These are phyloP conservation scores for Pseudopyricularia cyperi DNA, from an alignment of 2,329 filamentous ascomycete genomes.

Conservation along the genomic window DNA sequence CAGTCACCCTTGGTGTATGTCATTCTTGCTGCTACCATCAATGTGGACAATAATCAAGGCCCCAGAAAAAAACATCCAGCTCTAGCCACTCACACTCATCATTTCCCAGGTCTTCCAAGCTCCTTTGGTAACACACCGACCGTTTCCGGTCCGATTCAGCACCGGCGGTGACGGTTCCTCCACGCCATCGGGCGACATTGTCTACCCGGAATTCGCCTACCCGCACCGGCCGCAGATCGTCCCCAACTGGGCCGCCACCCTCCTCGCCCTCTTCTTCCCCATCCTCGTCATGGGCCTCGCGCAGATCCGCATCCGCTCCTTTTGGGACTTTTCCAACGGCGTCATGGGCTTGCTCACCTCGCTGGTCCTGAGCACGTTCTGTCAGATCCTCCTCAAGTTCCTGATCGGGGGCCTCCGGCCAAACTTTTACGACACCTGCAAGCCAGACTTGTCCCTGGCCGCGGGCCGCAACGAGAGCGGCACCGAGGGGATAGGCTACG, in stretches of 20 bases:
- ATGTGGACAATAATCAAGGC: neutral
- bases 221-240: constrained; percentile 58
- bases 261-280: constrained; percentile 52
- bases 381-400: constrained; percentile 66
- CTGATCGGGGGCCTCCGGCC: constrained; percentile 62
- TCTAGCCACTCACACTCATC: no score
- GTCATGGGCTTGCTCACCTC: constrained; percentile 57
- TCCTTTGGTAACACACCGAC: constrained; percentile 52
- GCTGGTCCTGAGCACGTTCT: constrained; percentile 55
- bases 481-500: constrained; percentile 30
- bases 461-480: constrained; percentile 20
- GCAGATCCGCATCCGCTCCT: constrained; percentile 54
- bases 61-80: neutral
- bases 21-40: neutral
- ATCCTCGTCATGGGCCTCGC: constrained; percentile 50
- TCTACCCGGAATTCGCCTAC: constrained; percentile 59
- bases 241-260: constrained; percentile 56
- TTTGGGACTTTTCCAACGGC: constrained; percentile 61
- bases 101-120: constrained; percentile 55
- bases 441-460: constrained; percentile 38
- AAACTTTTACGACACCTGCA: constrained; percentile 57
- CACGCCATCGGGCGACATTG: constrained; percentile 44
- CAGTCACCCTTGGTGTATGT: constrained; percentile 52
- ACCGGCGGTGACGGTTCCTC: neutral
- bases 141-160: constrained; percentile 51